Evolutionary conservation across 768 basidiomycete species (phyloP).

Genomic region (Chalciporus chontae): DNA sequence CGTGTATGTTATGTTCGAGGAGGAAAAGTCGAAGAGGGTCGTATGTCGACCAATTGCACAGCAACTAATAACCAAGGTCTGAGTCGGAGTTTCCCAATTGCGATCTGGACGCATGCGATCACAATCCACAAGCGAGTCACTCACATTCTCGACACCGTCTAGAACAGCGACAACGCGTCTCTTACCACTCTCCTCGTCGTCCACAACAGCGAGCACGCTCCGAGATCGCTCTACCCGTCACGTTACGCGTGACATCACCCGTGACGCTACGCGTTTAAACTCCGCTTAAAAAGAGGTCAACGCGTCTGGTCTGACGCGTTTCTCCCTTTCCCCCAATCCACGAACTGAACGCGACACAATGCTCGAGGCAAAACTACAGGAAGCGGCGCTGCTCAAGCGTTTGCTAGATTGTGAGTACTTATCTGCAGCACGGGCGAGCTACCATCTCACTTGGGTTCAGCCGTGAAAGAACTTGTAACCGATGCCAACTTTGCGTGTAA

Average conservation of each 20-base stretch:
- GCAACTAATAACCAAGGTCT: not conserved
- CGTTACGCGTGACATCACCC: slow-evolving; percentile 24
- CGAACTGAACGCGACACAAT: slow-evolving; percentile 35
- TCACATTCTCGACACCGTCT: not conserved
- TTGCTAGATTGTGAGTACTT: slow-evolving; percentile 79
- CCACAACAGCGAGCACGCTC: not conserved
- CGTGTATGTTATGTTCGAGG: too few relatives aligned
- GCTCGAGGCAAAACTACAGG: slow-evolving; percentile 88
- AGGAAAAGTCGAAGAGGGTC: too few relatives aligned
- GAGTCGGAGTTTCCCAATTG: slow-evolving; percentile 10
- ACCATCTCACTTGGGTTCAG: slow-evolving; percentile 37
- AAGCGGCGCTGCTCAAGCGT: slow-evolving; percentile 88
- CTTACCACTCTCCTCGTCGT: not conserved
- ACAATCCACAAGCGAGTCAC: not conserved
- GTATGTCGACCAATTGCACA: too few relatives aligned
- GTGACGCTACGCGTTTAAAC: slow-evolving; percentile 30
- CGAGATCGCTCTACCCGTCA: slow-evolving; percentile 17
- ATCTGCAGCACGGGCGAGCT: not conserved
- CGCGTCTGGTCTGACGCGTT: slow-evolving; percentile 29
- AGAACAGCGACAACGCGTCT: not conserved
- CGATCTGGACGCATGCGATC: slow-evolving; percentile 8
- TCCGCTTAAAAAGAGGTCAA: slow-evolving; percentile 33
- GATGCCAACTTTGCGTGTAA: slow-evolving; percentile 98
- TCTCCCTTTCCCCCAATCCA: slow-evolving; percentile 2
- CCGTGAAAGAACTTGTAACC: slow-evolving; percentile 95